Percentiles rank a stretch among this genome's conserved stretches.
These are phyloP conservation scores for Ascocoryne sarcoides DNA, from an alignment of 2,329 filamentous ascomycete genomes.

Conservation along the genomic window DNA sequence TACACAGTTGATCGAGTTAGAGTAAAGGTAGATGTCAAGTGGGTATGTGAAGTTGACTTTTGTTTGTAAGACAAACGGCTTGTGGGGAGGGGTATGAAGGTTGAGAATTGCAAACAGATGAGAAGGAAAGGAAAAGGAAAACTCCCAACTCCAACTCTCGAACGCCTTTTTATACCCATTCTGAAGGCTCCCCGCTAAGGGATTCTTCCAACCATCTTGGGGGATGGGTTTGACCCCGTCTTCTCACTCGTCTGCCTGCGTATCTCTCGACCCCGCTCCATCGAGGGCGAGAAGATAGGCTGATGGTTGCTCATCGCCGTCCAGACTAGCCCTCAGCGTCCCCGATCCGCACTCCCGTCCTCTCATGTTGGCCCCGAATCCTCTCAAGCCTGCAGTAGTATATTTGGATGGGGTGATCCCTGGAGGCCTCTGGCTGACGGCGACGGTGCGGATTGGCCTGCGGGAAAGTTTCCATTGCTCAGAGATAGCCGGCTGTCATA, in stretches of 20 bases:
- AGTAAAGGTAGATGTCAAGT: conserved; percentile 16
- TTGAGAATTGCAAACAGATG: conserved; percentile 28
- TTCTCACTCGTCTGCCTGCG: conserved; percentile 18
- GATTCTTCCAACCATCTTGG: conserved; percentile 20
- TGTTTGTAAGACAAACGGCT: conserved; percentile 23
- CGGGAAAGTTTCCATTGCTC: conserved; percentile 24
- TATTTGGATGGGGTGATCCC: conserved; percentile 23
- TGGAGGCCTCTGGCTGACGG: conserved; percentile 21
- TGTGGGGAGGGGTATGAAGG: conserved; percentile 15
- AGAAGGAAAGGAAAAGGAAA: conserved; percentile 46
- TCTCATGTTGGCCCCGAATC: conserved; percentile 21
- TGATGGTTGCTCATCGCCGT: conserved; percentile 14
- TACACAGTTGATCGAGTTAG: background rate
- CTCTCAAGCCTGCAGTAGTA: conserved; percentile 23
- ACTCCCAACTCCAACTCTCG: conserved; percentile 36
- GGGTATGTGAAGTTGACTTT: conserved; percentile 18
- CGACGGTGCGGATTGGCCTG: conserved; percentile 24
- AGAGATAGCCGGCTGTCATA: conserved; percentile 27
- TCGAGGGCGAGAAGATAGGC: conserved; percentile 28
- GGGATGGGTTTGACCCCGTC: conserved; percentile 29
- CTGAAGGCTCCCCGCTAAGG: conserved; percentile 21
- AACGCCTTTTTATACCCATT: conserved; percentile 57
- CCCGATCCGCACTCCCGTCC: conserved; percentile 21
- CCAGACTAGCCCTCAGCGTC: conserved; percentile 6
- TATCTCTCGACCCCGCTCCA: conserved; percentile 32